These are phyloP conservation scores for Xylariomycetidae sp. DNA, from an alignment of 2,329 filamentous ascomycete species.

Conservation along the genomic window DNA sequence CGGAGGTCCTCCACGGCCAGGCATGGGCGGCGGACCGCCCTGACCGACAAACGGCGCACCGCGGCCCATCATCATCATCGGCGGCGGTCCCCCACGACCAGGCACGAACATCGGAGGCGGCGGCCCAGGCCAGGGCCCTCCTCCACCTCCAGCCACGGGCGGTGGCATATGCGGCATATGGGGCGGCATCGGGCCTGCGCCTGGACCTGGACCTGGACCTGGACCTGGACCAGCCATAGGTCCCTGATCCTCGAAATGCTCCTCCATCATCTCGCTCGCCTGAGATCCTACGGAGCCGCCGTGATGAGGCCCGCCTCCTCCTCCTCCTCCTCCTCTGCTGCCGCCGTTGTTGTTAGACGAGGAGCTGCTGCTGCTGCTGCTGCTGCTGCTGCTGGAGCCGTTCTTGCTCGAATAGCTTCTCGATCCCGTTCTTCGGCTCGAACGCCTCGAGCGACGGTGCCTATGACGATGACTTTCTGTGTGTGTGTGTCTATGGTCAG, in stretches of 20 bases:
- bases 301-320: no score
- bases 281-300: no score
- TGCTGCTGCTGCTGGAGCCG: conserved; percentile 11
- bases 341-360: no score
- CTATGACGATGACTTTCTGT: no score
- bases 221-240: no score
- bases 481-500: no score
- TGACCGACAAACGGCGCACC: no score
- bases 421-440: conserved; percentile 11
- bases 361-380: conserved; percentile 8
- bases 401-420: conserved; percentile 10
- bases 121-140: conserved; percentile 2
- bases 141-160: conserved; percentile 9
- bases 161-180: conserved; percentile 17
- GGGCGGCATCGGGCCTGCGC: no score
- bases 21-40: conserved; percentile 2
- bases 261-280: conserved; percentile 11
- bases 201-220: no score
- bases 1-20: conserved; percentile 1
- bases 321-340: not conserved
- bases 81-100: conserved; percentile 17
- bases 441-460: conserved; percentile 12
- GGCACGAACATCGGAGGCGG: no score
- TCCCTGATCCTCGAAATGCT: conserved; percentile 10
- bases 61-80: no score